Percentiles rank a stretch among this genome's conserved stretches.
phyloP scores from a whole-genome alignment of 176 grass and related monocot genomes.

The Lolium rigidum region DNA sequence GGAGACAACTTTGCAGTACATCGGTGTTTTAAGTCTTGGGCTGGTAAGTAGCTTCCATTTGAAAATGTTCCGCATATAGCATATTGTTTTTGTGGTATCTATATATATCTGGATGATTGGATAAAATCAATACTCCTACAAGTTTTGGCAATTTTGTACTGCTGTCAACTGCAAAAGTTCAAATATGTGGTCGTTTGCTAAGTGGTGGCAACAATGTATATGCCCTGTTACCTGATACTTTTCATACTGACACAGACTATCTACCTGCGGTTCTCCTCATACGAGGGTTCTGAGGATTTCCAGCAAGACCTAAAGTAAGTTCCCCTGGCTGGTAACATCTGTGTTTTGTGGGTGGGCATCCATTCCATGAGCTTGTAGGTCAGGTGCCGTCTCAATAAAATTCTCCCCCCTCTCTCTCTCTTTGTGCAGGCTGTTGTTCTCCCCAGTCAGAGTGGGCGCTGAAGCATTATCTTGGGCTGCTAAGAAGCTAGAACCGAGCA shows the following conservation, averaged over 20 bases:
- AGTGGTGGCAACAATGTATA: background rate
- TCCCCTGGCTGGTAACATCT: background rate
- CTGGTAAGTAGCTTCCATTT: slow-evolving; percentile 56
- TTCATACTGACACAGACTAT: slow-evolving; percentile 58
- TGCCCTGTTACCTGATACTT: slow-evolving; percentile 29
- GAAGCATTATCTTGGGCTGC: slow-evolving; percentile 67
- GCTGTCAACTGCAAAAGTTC: background rate
- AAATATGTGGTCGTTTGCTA: slow-evolving; percentile 4
- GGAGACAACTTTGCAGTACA: slow-evolving; percentile 84
- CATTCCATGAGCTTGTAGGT: background rate
- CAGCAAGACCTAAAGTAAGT: slow-evolving; percentile 82
- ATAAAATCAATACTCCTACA: background rate
- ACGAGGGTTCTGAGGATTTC: slow-evolving; percentile 66
- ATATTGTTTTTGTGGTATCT: background rate
- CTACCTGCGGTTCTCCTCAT: slow-evolving; percentile 67
- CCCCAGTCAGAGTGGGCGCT: slow-evolving; percentile 65
- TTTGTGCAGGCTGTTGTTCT: slow-evolving; percentile 61
- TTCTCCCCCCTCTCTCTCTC: background rate
- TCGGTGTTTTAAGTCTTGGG: slow-evolving; percentile 78
- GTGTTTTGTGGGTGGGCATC: background rate
- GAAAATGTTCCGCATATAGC: background rate
- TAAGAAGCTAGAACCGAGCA: slow-evolving; percentile 82
- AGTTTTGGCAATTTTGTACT: background rate
- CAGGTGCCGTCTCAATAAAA: background rate
- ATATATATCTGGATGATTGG: background rate